These are phyloP conservation scores for Rhodofomes roseus DNA, from an alignment of 1,284 basidiomycete genomes.

Conservation along the genomic window DNA sequence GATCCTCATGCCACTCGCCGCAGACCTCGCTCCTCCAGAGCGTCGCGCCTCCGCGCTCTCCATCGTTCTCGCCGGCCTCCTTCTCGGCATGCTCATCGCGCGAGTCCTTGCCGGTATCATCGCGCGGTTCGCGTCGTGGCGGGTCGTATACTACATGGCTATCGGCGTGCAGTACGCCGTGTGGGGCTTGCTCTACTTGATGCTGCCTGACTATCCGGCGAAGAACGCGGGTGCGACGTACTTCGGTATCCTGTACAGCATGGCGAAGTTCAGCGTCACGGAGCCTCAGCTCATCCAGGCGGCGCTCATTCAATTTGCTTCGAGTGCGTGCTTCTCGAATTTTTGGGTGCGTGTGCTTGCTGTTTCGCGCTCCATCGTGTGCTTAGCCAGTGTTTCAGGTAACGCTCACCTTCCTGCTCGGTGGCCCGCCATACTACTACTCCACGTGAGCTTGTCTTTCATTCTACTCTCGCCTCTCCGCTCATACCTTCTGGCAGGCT, in stretches of 20 bases:
- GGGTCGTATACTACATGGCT: slow-evolving; percentile 45
- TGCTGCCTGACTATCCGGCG: slow-evolving; percentile 51
- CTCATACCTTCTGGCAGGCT: slow-evolving; percentile 16
- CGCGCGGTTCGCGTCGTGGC: slow-evolving; percentile 41
- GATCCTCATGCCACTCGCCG: slow-evolving; percentile 48
- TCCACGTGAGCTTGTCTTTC: slow-evolving; percentile 20
- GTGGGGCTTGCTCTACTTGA: slow-evolving; percentile 35
- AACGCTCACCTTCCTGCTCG: slow-evolving; percentile 50
- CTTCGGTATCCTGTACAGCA: slow-evolving; percentile 40
- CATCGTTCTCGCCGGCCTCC: slow-evolving; percentile 47
- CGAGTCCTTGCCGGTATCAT: slow-evolving; percentile 47
- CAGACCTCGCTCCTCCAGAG: slow-evolving; percentile 48
- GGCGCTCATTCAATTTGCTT: slow-evolving; percentile 37
- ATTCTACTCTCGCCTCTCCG: too few species aligned
- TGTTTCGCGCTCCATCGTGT: neutral
- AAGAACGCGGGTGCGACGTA: slow-evolving; percentile 42
- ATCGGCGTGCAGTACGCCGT: slow-evolving; percentile 38
- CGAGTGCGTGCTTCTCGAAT: slow-evolving; percentile 37
- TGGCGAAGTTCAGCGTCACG: slow-evolving; percentile 44
- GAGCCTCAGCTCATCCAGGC: slow-evolving; percentile 51
- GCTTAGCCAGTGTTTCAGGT: slow-evolving; percentile 31
- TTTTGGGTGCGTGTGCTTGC: slow-evolving; percentile 36
- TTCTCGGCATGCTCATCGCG: slow-evolving; percentile 46
- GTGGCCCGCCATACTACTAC: slow-evolving; percentile 44
- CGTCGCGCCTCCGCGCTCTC: slow-evolving; percentile 46